A percentile compares a stretch with the other conserved stretches of the same genome.
phyloP scores from a whole-genome alignment of 768 basidiomycete genomes.

The Coprinopsis strossmayeri region DNA sequence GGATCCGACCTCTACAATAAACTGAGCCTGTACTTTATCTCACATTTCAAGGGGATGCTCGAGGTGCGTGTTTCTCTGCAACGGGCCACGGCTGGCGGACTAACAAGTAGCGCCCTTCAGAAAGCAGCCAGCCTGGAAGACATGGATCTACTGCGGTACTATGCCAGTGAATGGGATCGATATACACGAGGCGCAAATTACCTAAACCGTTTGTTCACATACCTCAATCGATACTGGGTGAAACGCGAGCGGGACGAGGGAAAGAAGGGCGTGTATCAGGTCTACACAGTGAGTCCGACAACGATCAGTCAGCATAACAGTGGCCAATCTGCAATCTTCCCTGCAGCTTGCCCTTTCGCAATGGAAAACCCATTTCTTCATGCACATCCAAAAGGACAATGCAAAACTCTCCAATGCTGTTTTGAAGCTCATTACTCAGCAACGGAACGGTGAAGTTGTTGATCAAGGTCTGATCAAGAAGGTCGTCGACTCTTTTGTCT shows the following conservation, averaged over 20 bases:
- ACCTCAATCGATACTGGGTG: constrained; percentile 99
- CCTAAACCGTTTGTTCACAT: constrained; percentile 94
- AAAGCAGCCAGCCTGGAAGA: constrained; percentile 78
- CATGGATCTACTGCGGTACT: constrained; percentile 87
- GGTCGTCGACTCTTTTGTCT: constrained; percentile 96
- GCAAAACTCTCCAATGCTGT: constrained; percentile 83
- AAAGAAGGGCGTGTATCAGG: constrained; percentile 89
- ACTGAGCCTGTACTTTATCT: constrained; percentile 82
- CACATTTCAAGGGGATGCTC: constrained; percentile 73
- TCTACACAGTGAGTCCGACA: constrained; percentile 74
- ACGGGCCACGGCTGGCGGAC: not conserved
- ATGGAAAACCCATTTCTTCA: constrained; percentile 92
- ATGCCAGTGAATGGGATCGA: constrained; percentile 90
- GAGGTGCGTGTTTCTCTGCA: constrained; percentile 24
- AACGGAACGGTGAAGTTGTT: constrained; percentile 92
- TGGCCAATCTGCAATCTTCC: constrained; percentile 5
- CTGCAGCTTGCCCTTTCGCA: constrained; percentile 85
- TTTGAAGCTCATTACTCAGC: constrained; percentile 82
- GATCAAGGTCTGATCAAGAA: constrained; percentile 96
- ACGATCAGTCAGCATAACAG: not conserved
- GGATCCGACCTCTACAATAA: constrained; percentile 96
- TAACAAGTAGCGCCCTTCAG: constrained; percentile 32
- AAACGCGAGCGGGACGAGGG: constrained; percentile 98
- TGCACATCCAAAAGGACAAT: constrained; percentile 74
- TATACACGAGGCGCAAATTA: constrained; percentile 98